Evolutionary conservation across 495 filamentous ascomycete species (phyloP), one percentile per base, ranked within the genome.

Genomic region (Sordaria brevicollis): DNA sequence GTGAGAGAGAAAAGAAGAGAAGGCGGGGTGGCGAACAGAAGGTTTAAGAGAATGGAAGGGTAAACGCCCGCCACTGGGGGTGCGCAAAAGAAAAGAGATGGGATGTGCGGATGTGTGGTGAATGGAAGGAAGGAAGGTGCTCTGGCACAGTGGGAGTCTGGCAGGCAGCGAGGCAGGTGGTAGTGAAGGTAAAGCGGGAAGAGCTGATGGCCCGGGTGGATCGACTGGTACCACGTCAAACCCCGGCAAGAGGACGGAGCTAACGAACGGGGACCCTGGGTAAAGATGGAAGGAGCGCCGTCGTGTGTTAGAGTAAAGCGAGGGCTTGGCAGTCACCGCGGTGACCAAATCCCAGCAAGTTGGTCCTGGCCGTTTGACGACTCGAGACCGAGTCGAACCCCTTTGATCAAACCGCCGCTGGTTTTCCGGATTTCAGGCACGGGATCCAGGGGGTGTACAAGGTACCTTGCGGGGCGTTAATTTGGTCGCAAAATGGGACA

Each of bases 1-100:
- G 65, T 65, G 68, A 57, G 66, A 69, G 69, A 65, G 69, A 68
- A 74, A 70, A 72, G 76, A 66, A 65, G 69, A 70, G 65, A 62
- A 74, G 70, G 66, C 72, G 70, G 66, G 70, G 71, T 70, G 71
- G 68, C 67, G 71, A 67, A 72, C 73, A 70, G 72, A 69, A 71
- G 57, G 70, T 70, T 76, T 68, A 70, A 70, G 75, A 69, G 73
- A 71, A 72, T 36, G 68, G 37, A 57, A 70, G 41, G 68, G 54
- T 67, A 66, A 75, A 67, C 54, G 71, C 65, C 72, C 67, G 57
- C 68, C 67, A 49, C 66, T 34, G 65, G 68, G 57, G 68, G 66
- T 54, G 69, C 72, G 69, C 35, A 68, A 69, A 68, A 69, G 69
- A 70, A 73, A 72, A 74, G 68, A 66, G 65, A 41, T 66, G 66